phyloP scores from a whole-genome alignment of 441 rosid genomes.

The Codiaeum variegatum region DNA sequence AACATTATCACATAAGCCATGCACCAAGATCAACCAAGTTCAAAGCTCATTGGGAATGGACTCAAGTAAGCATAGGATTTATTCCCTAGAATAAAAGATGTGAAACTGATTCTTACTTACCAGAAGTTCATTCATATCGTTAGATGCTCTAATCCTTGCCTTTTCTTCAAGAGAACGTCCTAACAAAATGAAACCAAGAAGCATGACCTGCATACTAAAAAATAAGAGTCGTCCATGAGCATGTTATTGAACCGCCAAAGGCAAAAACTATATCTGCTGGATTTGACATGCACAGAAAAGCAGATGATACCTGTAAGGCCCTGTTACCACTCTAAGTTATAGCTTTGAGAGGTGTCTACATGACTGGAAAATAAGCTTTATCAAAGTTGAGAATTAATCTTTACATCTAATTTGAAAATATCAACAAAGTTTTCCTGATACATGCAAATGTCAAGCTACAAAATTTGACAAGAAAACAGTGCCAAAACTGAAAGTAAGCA shows the following conservation, averaged over 20 bases:
- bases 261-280: neutral
- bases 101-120: conserved; percentile 37
- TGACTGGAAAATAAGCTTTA: neutral
- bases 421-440: neutral
- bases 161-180: conserved; percentile 95
- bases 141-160: conserved; percentile 82
- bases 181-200: conserved; percentile 92
- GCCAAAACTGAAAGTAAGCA: conserved; percentile 35
- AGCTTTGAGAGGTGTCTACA: neutral
- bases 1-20: neutral
- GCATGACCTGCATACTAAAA: conserved; percentile 97
- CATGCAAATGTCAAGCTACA: neutral
- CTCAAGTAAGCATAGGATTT: conserved; percentile 4
- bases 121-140: conserved; percentile 93
- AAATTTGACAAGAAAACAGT: conserved; percentile 15
- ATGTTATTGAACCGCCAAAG: conserved; percentile 20
- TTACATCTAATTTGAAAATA: neutral
- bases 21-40: neutral
- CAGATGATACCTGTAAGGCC: neutral
- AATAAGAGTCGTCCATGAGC: conserved; percentile 46
- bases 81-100: conserved; percentile 3
- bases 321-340: neutral
- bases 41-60: conserved; percentile 12
- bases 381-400: neutral
- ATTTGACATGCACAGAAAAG: conserved; percentile 14